phyloP scores from a whole-genome alignment of 2,329 filamentous ascomycete genomes.

The Dactylellina haptotyla region DNA sequence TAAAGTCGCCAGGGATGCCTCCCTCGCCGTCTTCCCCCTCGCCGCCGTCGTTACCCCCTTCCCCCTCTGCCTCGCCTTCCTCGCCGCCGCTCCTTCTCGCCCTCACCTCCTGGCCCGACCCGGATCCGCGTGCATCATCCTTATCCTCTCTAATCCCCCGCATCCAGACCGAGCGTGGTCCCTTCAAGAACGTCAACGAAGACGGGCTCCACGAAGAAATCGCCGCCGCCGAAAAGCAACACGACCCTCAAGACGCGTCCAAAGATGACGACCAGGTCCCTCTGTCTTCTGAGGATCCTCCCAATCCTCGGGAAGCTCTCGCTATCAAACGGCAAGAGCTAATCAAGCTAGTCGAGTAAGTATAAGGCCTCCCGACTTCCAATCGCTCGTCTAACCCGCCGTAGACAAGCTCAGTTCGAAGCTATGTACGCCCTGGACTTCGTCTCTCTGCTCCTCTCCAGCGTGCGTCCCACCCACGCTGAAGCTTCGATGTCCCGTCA shows the following conservation, averaged over 20 bases:
- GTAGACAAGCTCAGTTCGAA: conserved; percentile 67
- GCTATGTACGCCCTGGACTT: conserved; percentile 80
- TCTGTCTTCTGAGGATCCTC: conserved; percentile 32
- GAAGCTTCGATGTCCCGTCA: conserved; percentile 75
- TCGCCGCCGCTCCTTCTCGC: conserved; percentile 55
- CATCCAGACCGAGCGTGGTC: conserved; percentile 80
- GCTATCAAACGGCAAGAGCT: conserved; percentile 41
- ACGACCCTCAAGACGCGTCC: conserved; percentile 32
- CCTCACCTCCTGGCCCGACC: conserved; percentile 56
- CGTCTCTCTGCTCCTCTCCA: conserved; percentile 83
- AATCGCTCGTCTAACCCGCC: not conserved
- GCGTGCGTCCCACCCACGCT: conserved; percentile 77
- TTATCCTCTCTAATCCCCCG: conserved; percentile 81
- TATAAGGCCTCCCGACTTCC: not conserved
- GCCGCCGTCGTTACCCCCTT: not conserved
- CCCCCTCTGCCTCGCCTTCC: not conserved
- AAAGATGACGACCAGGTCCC: conserved; percentile 55
- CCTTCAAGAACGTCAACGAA: conserved; percentile 83
- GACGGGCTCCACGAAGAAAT: conserved; percentile 77
- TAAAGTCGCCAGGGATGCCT: not conserved
- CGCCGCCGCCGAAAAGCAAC: conserved; percentile 42
- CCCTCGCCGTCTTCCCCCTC: not conserved
- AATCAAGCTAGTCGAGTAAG: conserved; percentile 55
- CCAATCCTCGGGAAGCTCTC: conserved; percentile 37
- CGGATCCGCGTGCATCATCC: conserved; percentile 57